Evolutionary conservation across 805 yeast genomes (phyloP), one percentile per base, ranked within the genome.

Genomic region (Kodamaea nitidulidarum): DNA sequence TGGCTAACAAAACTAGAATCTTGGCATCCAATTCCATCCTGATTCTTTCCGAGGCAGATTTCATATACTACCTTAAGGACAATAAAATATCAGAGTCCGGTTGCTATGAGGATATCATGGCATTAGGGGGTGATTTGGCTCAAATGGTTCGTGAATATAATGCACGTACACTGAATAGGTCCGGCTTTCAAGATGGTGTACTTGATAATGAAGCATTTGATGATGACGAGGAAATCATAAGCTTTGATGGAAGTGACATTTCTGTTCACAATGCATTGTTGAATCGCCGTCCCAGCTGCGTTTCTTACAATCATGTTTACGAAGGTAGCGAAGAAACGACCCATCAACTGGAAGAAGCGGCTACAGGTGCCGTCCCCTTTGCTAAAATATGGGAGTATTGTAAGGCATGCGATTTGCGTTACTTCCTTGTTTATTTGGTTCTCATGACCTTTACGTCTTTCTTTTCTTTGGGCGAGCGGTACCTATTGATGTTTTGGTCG

Each of bases 401-500:
- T 4, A 68, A 70, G 41, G 83, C 88, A 0, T 81, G 87, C 56
- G 42, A 42, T 33, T 39, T 28, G 26, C 38, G 40, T 12, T 44
- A 33, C 12, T 36, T 45, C 9, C 4, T 32, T 71, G 77, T 15
- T 44, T 63, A 32, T 15, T 17, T 37, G 17, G 50, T 4, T 77
- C 80, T 31, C 69, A 71, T 32, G 17, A 54, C 24, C 35, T 65
- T 53, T 76, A 31, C 40, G 10, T 31, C 40, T 9, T 4, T 31
- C 9, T 14, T 37, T 11, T 15, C 31, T 3, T 45, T 48, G 44
- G 63, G 44, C 47, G 76, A 77, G 34, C 78, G 75, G 51, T 77
- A 77, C 53, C 78, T 86, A 82, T 64, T 82, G 48, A 81, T 80
- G 47, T 65, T 72, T 43, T 82, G 90, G 90, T 75, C 88, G 1